A percentile compares a stretch with the other conserved stretches of the same genome.
phyloP scores from a whole-genome alignment of 768 basidiomycete species.

The Leccinum disarticulatum region DNA sequence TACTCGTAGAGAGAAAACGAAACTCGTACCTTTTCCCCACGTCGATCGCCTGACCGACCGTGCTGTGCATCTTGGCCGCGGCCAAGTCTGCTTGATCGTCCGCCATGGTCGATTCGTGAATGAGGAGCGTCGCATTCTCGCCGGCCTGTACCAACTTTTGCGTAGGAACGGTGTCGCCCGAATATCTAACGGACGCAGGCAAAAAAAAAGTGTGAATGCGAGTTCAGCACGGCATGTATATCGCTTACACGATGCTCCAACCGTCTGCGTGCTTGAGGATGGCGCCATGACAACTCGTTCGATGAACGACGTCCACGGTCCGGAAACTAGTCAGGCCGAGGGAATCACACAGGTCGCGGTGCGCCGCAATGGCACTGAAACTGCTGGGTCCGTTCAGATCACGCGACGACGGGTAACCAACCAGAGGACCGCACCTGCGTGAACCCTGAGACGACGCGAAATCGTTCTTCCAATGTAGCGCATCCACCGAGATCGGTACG shows the following conservation, averaged over 20 bases:
- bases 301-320: conserved; percentile 75
- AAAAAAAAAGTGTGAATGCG: neutral
- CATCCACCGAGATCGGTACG: conserved; percentile 54
- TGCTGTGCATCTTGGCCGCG: conserved; percentile 78
- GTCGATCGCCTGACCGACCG: conserved; percentile 83
- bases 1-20: neutral
- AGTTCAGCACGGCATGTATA: neutral
- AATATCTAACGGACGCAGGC: conserved; percentile 44
- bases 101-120: conserved; percentile 93
- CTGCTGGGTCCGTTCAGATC: neutral
- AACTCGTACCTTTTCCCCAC: conserved; percentile 63
- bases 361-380: conserved; percentile 45
- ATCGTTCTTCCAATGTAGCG: conserved; percentile 47
- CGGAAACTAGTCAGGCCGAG: conserved; percentile 60
- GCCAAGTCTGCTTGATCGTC: conserved; percentile 81
- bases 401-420: neutral
- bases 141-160: conserved; percentile 66
- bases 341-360: conserved; percentile 43
- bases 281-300: conserved; percentile 69
- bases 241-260: conserved; percentile 43
- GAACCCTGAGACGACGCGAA: conserved; percentile 31
- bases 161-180: conserved; percentile 86
- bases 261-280: conserved; percentile 65
- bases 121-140: conserved; percentile 69
- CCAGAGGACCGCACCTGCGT: conserved; percentile 6